Conservation (phyloP, 2,329 filamentous ascomycete species). For the Canariomyces notabilis region DNA sequence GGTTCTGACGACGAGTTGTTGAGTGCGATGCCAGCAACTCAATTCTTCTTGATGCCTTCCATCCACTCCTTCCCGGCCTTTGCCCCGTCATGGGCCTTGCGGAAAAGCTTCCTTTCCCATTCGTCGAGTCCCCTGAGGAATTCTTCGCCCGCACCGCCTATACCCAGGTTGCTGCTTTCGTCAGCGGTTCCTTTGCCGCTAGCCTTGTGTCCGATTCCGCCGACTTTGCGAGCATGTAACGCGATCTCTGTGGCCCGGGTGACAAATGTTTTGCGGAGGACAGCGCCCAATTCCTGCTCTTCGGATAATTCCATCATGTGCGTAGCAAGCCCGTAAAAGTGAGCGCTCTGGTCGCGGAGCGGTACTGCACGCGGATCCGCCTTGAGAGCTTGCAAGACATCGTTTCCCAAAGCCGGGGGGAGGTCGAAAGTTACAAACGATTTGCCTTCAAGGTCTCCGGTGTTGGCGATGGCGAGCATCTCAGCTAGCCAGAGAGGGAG, state of each 20-base stretch:
- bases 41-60: slow-evolving; percentile 35
- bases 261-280: slow-evolving; percentile 75
- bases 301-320: slow-evolving; percentile 88
- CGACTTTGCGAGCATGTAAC: slow-evolving; percentile 81
- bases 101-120: slow-evolving; percentile 74
- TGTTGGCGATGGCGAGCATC: slow-evolving; percentile 73
- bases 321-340: slow-evolving; percentile 83
- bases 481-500: slow-evolving; percentile 93
- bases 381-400: slow-evolving; percentile 83
- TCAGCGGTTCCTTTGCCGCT: slow-evolving; percentile 33
- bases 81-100: slow-evolving; percentile 67
- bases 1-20: neutral
- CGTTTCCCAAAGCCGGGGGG: slow-evolving; percentile 67
- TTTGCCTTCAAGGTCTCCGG: slow-evolving; percentile 35
- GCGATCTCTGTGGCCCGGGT: slow-evolving; percentile 75
- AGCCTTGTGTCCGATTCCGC: slow-evolving; percentile 62
- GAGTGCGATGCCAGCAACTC: neutral
- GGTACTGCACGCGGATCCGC: slow-evolving; percentile 85
- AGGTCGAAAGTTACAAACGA: slow-evolving; percentile 77
- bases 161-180: slow-evolving; percentile 55
- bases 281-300: slow-evolving; percentile 68
- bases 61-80: slow-evolving; percentile 68
- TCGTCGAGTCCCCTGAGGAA: slow-evolving; percentile 87
- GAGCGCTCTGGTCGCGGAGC: slow-evolving; percentile 72
- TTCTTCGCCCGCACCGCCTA: slow-evolving; percentile 64